Evolutionary conservation across 371 early-diverging fungal genomes (phyloP), one percentile per base, ranked within the genome.

Genomic region (Blakeslea trispora): DNA sequence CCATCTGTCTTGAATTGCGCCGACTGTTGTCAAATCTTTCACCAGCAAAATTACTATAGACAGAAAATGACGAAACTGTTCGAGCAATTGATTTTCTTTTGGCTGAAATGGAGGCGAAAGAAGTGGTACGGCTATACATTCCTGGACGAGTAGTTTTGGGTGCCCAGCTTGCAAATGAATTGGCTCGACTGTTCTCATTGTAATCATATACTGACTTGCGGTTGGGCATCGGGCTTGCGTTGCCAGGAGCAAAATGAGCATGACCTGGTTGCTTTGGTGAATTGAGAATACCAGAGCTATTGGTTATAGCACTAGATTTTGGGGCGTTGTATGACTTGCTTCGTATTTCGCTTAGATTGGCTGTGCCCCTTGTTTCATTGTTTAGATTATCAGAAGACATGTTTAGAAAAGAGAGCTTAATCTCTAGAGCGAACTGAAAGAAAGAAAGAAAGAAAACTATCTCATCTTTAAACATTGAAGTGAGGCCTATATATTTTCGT

Each of bases 1-100:
- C 23, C 45, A 53, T 48, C 45, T 57, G 52, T 22, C 28, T 18
- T 10, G 44, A 22, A n/a, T 24, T 46, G n/a, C 45, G 51, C 3
- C 23, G 48, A 10, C 22, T 24, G 18, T 51, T 58, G 40, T 64
- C 69, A 9, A 61, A 28, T 8, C 53, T 53, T 48, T 71, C 71
- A 59, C 71, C 71, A 37, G 71, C 71, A 60, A 71, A 71, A 18
- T 71, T 63, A 39, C 64, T 61, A 18, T 71, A 71, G 18, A 68
- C 34, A 17, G 71, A 71, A n/a, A 55, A 35, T 0, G 71, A 66
- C 6, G 67, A 67, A 21, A 71, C 45, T 7, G 67, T 64, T 37
- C 64, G 59, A 18, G 45, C 61, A 35, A 70, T 57, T 13, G 70
- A 66, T 18, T 24, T 42, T 44, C 66, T 34, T 35, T 62, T 62